Percentiles rank a stretch among this genome's conserved stretches.
These are phyloP conservation scores for Arabis alpina DNA, from an alignment of 345 rosid species.

Conservation along the genomic window DNA sequence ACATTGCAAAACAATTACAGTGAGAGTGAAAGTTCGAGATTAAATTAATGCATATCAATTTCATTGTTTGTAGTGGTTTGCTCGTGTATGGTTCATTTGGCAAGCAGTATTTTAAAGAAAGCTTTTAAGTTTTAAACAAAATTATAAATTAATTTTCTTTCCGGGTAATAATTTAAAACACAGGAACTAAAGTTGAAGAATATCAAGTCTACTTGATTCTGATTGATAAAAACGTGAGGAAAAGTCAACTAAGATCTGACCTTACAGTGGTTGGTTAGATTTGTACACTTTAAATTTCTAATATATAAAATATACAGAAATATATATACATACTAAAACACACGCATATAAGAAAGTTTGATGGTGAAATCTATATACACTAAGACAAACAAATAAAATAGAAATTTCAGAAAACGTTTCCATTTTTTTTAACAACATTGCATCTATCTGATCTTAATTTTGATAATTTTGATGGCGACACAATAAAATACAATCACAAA, in stretches of 20 bases:
- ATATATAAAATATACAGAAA: conserved; percentile 1
- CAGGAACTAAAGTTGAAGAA: conserved; percentile 29
- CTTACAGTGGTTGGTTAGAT: conserved; percentile 46
- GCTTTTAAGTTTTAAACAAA: no score
- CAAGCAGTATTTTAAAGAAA: background rate
- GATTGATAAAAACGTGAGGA: conserved; percentile 30
- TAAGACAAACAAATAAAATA: no score
- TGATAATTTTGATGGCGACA: no score
- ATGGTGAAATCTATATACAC: no score
- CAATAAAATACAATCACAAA: no score
- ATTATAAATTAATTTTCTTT: background rate
- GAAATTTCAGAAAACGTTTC: no score
- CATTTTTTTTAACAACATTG: no score
- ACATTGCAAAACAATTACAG: background rate
- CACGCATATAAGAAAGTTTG: no score
- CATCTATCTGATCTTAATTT: no score
- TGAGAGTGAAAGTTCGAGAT: background rate
- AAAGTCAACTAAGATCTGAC: conserved; percentile 36
- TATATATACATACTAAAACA: no score
- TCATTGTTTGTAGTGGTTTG: background rate
- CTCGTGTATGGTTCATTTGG: background rate
- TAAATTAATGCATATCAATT: background rate
- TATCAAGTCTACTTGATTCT: conserved; percentile 38
- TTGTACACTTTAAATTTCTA: conserved; percentile 30
- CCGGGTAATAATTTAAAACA: conserved; percentile 27